Base-by-base conservation (phyloP, 1,139 yeast species). In the Taphrina betulina region DNA sequence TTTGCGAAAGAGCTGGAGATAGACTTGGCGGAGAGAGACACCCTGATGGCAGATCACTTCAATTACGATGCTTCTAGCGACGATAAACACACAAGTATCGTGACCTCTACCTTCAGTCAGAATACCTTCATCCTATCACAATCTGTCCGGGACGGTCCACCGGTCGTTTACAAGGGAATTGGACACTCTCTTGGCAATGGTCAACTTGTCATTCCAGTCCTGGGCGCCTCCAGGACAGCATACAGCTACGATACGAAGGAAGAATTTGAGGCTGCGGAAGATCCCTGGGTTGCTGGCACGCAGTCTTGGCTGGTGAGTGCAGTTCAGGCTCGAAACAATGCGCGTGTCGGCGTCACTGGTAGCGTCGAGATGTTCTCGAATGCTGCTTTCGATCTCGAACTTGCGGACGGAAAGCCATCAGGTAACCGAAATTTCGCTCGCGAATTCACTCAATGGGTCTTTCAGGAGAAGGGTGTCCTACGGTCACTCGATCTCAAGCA, bases 291-390 rank as follows among this genome's bases (percentile, higher is more conserved):
- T 8, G 74, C 82, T 46, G 98, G 98, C 24, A 75, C 80, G 52
- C 95, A 90, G 71, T 88, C 88, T 12, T 81, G 75, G 67, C 68
- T 86, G 57, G 80, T 83, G 22, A 95, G 82, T n/a, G 94, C 82
- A 1, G 78, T 88, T 66, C 98, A 94, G 73, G 85, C 85, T 41
- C 75, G 82, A 60, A 78, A 79, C 68, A 88, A 87, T 66, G 87
- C 95, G 2, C 81, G 99, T 64, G 76, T 82, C 44, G 69, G 79
- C 12, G 89, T 97, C 95, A 65, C 85, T 14, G 98, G 97, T 17
- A 77, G 85, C 41, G 72, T 71, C 14, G 75, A 76, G 10, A 71
- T 85, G 46, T 71, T 89, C 51, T 60, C 67, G 14, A 69, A 78
- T 60, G 33, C 38, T 19, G 46, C 46, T 12, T 31, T 50, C 40